A percentile compares a stretch with the other conserved stretches of the same genome.
phyloP scores from a whole-genome alignment of 2,329 filamentous ascomycete genomes.

The Colletotrichum sp. region DNA sequence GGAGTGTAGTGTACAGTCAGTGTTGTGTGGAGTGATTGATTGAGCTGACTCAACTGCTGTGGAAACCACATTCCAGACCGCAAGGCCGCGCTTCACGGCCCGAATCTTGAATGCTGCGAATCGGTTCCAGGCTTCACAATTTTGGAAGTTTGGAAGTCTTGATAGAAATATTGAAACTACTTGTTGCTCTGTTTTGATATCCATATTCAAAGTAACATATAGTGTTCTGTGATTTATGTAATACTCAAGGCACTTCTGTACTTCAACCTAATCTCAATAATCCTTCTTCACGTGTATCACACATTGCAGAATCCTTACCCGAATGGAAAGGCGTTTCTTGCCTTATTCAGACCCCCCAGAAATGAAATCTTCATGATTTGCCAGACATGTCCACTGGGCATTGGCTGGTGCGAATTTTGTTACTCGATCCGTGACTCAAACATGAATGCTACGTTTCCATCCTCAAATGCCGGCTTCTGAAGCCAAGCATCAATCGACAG shows the following conservation, averaged over 20 bases:
- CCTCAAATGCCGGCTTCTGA: background rate
- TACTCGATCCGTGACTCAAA: background rate
- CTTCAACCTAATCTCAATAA: background rate
- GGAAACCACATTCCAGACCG: background rate
- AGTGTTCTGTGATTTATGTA: background rate
- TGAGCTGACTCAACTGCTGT: background rate
- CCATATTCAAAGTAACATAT: background rate
- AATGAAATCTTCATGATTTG: background rate
- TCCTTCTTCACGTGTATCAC: background rate
- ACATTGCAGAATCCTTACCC: background rate
- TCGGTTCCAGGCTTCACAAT: background rate
- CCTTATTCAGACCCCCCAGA: background rate
- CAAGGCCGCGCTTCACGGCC: background rate
- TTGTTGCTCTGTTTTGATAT: background rate
- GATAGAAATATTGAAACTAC: background rate
- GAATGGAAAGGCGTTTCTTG: background rate
- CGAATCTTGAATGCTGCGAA: background rate
- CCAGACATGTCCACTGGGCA: background rate
- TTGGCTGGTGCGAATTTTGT: background rate
- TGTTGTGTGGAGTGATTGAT: background rate
- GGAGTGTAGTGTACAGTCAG: background rate
- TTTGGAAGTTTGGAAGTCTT: too few relatives aligned
- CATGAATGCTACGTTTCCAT: background rate
- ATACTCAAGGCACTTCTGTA: background rate
- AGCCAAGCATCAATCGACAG: background rate